Base-by-base conservation (phyloP, 345 rosid genomes). In the Linum trigynum region DNA sequence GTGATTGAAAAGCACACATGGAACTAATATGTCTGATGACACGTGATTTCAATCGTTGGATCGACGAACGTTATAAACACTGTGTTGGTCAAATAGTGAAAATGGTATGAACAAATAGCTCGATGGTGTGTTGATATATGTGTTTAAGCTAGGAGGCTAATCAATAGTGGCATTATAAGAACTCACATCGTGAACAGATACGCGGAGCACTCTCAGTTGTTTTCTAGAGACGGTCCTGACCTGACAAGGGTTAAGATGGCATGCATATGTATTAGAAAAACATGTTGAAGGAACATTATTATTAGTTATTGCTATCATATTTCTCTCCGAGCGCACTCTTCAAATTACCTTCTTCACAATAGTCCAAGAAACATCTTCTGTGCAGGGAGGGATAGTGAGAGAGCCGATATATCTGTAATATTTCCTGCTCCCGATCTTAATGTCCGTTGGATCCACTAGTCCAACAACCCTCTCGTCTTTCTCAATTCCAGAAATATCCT, bases 301-400 rank as follows among this genome's bases (percentile, higher is more conserved):
- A 3, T 12, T 5, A 17, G 38, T 23, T 23, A 23, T 23, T 23
- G 1, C 32, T 23, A 23, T 23, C 32, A 23, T 23, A 23, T 23
- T 23, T 23, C 32, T 23, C 32, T 23, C 32, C 32, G 32, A 23
- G 32, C 32, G 32, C 32, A 23, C 32, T 23, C 32, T 23, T 23
- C 32, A 23, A 23, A 23, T 23, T 23, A 88, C 97, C 87, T 89
- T 82, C 57, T 65, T 72, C 14, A 82, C 74, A 58, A 92, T 57
- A 71, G 85, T 89, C 98, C 98, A 92, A 9, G 67, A 5, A 36
- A 89, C 86, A 74, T 84, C 81, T 72, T 89, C 80, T 0, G 88
- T 80, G 79, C 98, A 92, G 57, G 98, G 96, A 77, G 96, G 98
- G 69, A 62, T 3, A 0, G 96, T 92, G 16, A 92, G 95, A 63